Base-by-base conservation (phyloP, 768 basidiomycete species). In the Amanita exitialis region DNA sequence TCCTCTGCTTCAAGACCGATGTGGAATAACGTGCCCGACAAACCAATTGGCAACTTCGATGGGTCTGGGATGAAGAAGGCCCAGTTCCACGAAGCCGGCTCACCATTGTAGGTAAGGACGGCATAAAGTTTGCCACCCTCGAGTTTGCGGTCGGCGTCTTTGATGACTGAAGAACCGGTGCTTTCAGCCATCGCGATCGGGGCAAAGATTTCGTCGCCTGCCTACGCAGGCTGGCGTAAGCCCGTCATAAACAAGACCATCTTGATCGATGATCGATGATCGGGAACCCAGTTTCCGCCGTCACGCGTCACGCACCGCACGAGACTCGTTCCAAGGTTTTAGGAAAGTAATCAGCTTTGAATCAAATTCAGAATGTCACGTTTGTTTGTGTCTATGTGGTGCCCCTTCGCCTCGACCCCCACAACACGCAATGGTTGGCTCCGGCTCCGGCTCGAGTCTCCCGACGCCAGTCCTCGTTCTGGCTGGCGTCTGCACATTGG, bases 371-470 rank as follows among this genome's bases (percentile, higher is more conserved):
- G n/a, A n/a, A n/a, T n/a, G n/a, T n/a, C n/a, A n/a, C n/a, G n/a
- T n/a, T 28, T 39, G 21, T 9, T 41, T 41, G 39, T 12, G 3
- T 21, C 20, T 41, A 9, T 41, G 21, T 41, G 39, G 18, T 38
- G 15, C 16, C 7, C n/a, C 16, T 3, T 1, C 18, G 4, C 18
- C 37, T 38, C 37, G 6, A 38, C 18, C 0, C 10, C 18, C 2
- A 36, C 36, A 21, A 20, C 36, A n/a, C 36, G 36, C 35, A 12
- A 43, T 43, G 42, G 25, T 15, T 9, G 46, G 46, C 21, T 47
- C 46, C 1, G 80, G 81, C 10, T 70, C 79, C 21, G 85, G 89
- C 35, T 82, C 85, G 20, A 72, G 80, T 56, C 62, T 80, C 46
- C 72, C 80, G 57, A 61, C 70, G 35, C 55, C 72, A 7, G 74